Evolutionary conservation across 2,329 filamentous ascomycete species (phyloP).

Genomic region (Cryphonectria parasitica): DNA sequence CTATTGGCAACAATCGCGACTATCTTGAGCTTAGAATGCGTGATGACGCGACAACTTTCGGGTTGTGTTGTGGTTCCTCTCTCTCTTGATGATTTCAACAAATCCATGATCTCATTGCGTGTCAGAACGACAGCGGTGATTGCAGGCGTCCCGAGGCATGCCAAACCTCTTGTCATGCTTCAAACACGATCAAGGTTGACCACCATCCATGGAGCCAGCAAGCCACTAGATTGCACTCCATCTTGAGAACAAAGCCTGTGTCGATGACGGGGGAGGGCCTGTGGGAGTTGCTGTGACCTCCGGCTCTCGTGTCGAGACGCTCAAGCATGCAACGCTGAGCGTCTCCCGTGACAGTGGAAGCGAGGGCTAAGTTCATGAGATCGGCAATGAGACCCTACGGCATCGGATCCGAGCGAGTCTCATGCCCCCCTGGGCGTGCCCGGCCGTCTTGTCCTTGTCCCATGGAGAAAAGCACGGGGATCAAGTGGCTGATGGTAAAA

Average conservation of each 20-base stretch:
- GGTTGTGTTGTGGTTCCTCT: neutral
- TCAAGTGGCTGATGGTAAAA: neutral
- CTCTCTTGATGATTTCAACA: too few species aligned
- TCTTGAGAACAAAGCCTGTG: neutral
- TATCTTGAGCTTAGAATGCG: neutral
- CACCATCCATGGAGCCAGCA: neutral
- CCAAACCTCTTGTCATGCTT: neutral
- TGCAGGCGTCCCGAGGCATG: neutral
- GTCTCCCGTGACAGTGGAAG: slow-evolving; percentile 9
- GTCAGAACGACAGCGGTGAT: neutral
- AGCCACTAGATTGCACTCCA: slow-evolving; percentile 1
- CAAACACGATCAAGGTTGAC: neutral
- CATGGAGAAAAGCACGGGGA: neutral
- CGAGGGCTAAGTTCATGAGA: neutral
- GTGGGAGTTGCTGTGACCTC: too few species aligned
- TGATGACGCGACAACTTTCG: neutral
- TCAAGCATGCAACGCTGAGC: neutral
- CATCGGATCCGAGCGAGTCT: neutral
- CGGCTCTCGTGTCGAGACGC: neutral
- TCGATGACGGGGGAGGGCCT: neutral
- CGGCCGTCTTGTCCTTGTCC: too few species aligned
- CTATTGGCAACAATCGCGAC: neutral
- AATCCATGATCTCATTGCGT: neutral
- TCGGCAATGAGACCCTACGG: slow-evolving; percentile 4
- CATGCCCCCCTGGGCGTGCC: neutral